A percentile compares a stretch with the other conserved stretches of the same genome.
Conservation (phyloP, 805 yeast species). For the Metschnikowia hibisci region DNA sequence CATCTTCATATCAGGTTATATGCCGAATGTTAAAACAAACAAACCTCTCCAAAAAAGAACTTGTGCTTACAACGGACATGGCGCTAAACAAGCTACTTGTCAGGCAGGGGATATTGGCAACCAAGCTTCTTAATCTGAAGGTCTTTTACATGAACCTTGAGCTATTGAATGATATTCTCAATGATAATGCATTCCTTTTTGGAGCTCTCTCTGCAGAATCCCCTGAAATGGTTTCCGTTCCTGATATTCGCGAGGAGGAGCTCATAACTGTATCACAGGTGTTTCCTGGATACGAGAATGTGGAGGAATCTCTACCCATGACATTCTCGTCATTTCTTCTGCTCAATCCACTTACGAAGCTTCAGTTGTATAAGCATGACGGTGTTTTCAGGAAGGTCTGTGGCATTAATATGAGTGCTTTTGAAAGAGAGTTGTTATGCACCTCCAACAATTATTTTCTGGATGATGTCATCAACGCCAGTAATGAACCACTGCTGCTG, state of each 20-base stretch:
- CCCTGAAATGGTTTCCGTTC: background rate
- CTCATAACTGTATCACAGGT: constrained; percentile 35
- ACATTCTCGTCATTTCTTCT: constrained; percentile 35
- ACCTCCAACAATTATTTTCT: constrained; percentile 26
- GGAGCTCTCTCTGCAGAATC: constrained; percentile 8
- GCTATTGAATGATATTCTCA: constrained; percentile 19
- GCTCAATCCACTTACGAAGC: constrained; percentile 31
- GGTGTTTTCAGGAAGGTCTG: constrained; percentile 17
- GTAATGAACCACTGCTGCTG: background rate
- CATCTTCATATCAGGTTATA: constrained; percentile 41
- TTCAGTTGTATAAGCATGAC: constrained; percentile 34
- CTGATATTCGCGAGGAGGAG: constrained; percentile 20
- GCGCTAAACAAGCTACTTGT: constrained; percentile 24
- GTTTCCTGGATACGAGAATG: constrained; percentile 38
- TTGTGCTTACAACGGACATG: constrained; percentile 16
- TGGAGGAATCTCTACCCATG: constrained; percentile 26
- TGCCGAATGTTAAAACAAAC: constrained; percentile 23
- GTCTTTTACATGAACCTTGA: constrained; percentile 28
- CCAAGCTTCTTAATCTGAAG: constrained; percentile 15
- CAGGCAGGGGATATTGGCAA: constrained; percentile 18
- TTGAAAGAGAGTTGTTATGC: constrained; percentile 34
- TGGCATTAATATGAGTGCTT: constrained; percentile 26
- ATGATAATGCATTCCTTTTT: constrained; percentile 14
- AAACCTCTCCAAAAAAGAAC: constrained; percentile 13
- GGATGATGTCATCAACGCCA: constrained; percentile 9